A percentile compares a stretch with the other conserved stretches of the same genome.
phyloP scores from a whole-genome alignment of 2,329 filamentous ascomycete species.

The Colletotrichum phormii region DNA sequence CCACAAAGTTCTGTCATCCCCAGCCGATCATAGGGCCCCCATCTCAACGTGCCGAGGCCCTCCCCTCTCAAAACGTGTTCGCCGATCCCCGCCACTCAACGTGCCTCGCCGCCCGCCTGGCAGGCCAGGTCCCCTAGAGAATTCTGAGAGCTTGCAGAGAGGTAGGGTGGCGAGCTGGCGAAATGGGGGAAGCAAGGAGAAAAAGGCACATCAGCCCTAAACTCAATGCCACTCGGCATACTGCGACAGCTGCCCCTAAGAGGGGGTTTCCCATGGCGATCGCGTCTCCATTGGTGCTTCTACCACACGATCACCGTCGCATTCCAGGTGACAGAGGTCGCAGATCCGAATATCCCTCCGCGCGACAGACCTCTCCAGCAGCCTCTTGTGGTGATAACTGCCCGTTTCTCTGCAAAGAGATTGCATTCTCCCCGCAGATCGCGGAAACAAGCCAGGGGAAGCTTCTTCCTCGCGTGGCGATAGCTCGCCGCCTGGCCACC shows the following conservation, averaged over 20 bases:
- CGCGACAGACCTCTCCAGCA: background rate
- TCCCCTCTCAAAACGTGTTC: background rate
- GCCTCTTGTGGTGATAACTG: background rate
- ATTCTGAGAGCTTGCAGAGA: background rate
- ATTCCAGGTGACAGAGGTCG: background rate
- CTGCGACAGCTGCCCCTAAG: background rate
- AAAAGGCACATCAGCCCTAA: background rate
- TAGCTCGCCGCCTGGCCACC: background rate
- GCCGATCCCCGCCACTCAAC: slow-evolving; percentile 12
- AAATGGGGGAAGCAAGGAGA: background rate
- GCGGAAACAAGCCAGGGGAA: background rate
- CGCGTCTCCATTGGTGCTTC: background rate
- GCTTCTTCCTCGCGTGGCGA: background rate
- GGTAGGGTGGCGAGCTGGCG: no score
- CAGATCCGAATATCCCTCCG: background rate
- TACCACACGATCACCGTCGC: slow-evolving; percentile 14
- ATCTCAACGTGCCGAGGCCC: background rate
- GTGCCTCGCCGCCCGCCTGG: background rate
- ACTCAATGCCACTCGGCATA: background rate
- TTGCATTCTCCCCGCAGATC: slow-evolving; percentile 10
- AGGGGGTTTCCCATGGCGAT: background rate
- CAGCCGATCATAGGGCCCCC: background rate
- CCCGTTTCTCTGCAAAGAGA: background rate
- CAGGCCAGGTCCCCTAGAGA: background rate
- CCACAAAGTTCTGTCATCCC: background rate